Base-by-base conservation (phyloP, 805 yeast species). In the Grigorovia yakushimaensis region DNA sequence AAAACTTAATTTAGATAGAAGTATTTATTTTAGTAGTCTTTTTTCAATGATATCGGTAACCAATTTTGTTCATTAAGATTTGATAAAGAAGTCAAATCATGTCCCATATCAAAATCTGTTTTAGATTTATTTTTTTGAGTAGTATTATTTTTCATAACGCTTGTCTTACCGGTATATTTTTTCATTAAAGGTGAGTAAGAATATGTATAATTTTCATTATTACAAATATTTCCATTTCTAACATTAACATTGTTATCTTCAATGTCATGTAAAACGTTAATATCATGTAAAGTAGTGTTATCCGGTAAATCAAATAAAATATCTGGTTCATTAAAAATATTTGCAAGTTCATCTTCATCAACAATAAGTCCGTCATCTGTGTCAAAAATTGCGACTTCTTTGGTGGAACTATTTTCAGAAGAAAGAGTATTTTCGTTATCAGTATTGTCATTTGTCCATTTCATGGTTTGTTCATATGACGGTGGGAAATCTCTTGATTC, bases 71-170 rank as follows among this genome's bases (percentile, higher is more conserved):
- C 47, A 42, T 57, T 56, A 7, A 54, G 44, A 18, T 54, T 53
- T 36, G 64, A 65, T 38, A 67, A 51, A 5, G 68, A 63, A 0
- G 71, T 66, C 6, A 67, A 61, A 48, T 68, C 71, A 39, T 40
- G 41, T 36, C 43, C 46, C 9, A 39, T 43, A 47, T 40, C 43
- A 18, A 21, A 15, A 15, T 11, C 9, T 2, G 5, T 27, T 7
- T 27, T 15, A 27, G 33, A 5, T 5, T 27, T 15, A 33, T 15
- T n/a, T 15, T 15, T 33, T 13, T 11, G 5, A 33, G 17, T 33
- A 13, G 37, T 13, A 3, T 13, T 33, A 33, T 15, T 27, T 27
- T 27, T 7, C 33, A 27, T 10, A 27, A 27, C 3, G 9, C 13
- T 27, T 27, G 9, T 10, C 10, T 27, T 27, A 7, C 9, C 5